These are phyloP conservation scores for Tylopilus sp. DNA, from an alignment of 768 basidiomycete genomes.

Conservation along the genomic window DNA sequence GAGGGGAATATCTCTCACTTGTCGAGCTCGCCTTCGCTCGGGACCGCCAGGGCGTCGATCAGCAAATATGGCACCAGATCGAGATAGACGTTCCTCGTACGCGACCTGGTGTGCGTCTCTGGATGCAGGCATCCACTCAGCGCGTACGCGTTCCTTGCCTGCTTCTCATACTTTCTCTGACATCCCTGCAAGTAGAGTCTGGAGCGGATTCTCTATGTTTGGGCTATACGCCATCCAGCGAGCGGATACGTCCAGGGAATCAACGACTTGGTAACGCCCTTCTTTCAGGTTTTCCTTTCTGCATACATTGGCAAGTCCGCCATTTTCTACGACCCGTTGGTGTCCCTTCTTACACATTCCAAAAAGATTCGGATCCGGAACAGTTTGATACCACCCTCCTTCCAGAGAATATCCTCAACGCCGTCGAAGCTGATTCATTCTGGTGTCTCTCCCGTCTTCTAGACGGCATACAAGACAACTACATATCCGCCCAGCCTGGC, in stretches of 20 bases:
- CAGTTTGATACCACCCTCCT: slow-evolving; percentile 77
- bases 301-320: slow-evolving; percentile 78
- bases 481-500: slow-evolving; percentile 94
- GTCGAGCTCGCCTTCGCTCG: slow-evolving; percentile 88
- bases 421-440: slow-evolving; percentile 95
- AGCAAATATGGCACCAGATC: slow-evolving; percentile 99
- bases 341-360: not conserved
- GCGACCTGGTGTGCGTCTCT: slow-evolving; percentile 83
- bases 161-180: slow-evolving; percentile 10
- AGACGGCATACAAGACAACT: slow-evolving; percentile 98
- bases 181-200: slow-evolving; percentile 57
- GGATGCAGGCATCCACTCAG: slow-evolving; percentile 90
- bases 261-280: slow-evolving; percentile 96
- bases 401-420: slow-evolving; percentile 66
- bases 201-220: slow-evolving; percentile 94
- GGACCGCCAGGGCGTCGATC: slow-evolving; percentile 83
- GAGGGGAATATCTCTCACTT: slow-evolving; percentile 86
- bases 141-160: slow-evolving; percentile 50
- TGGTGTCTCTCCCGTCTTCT: slow-evolving; percentile 96
- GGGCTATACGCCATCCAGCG: slow-evolving; percentile 98
- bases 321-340: not conserved
- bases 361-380: slow-evolving; percentile 85
- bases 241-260: slow-evolving; percentile 99
- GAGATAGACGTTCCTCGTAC: slow-evolving; percentile 98
- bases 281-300: slow-evolving; percentile 95